These are phyloP conservation scores for Chlorella sp. DNA, from an alignment of 139 green algal species.

Conservation along the genomic window DNA sequence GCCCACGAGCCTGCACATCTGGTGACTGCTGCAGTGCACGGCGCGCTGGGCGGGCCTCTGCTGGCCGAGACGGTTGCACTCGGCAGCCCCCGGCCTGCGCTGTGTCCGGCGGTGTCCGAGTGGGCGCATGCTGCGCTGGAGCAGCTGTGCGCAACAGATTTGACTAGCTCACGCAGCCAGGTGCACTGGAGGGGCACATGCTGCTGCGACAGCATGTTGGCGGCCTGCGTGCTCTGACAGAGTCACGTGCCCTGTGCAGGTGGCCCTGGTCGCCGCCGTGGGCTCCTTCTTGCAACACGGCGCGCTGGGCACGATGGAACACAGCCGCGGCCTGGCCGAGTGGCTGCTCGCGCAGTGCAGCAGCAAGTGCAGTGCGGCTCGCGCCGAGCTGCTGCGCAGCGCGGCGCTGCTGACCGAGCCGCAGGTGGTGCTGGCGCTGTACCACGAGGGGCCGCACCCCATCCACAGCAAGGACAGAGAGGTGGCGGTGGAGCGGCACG, in stretches of 20 bases:
- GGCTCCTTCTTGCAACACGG: slow-evolving; percentile 7
- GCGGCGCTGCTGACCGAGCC: slow-evolving; percentile 22
- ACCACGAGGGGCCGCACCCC: slow-evolving; percentile 37
- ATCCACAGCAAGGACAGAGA: slow-evolving; percentile 29
- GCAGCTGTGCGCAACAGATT: not conserved
- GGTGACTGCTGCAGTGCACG: not conserved
- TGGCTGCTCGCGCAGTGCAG: slow-evolving; percentile 4
- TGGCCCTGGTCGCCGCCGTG: slow-evolving; percentile 5
- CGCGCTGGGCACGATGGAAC: slow-evolving; percentile 20
- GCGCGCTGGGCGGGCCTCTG: not conserved
- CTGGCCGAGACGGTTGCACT: no score
- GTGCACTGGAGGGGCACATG: slow-evolving; percentile 2
- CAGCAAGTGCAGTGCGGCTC: not conserved
- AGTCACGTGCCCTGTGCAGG: not conserved
- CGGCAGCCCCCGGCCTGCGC: no score
- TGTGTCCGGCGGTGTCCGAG: slow-evolving; percentile 14
- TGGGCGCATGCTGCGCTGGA: slow-evolving; percentile 21
- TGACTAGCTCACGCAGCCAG: no score
- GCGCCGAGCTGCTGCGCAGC: slow-evolving; percentile 10
- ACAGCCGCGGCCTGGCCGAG: slow-evolving; percentile 16
- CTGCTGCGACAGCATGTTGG: not conserved
- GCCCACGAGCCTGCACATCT: not conserved
- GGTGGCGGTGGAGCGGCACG: not conserved
- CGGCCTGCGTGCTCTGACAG: not conserved
- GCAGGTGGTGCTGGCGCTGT: slow-evolving; percentile 28